Evolutionary conservation across 2,329 filamentous ascomycete species (phyloP), one percentile per base, ranked within the genome.

Genomic region (Calonectria hongkongensis): DNA sequence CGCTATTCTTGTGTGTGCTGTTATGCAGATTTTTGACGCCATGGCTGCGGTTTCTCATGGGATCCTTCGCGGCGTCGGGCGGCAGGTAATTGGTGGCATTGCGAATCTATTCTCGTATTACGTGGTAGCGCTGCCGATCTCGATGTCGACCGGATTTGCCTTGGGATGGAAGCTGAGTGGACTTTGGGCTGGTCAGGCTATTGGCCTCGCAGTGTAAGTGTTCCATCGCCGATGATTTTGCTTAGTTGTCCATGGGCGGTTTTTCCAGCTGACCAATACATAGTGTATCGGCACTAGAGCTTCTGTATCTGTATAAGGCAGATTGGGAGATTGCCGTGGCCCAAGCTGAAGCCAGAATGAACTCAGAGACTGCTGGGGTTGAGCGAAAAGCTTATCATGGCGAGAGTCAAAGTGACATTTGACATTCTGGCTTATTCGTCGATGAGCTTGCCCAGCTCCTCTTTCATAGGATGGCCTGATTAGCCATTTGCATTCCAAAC

Each of bases 21-120:
- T 94, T 0, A 97, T 98, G 87, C 95, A 98, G 81, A 89, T 98
- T n/a, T 95, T 97, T 77, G 96, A 98, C 82, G 92, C 93, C 1
- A 82, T 97, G 18, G 92, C 94, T 0, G 90, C 93, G 2, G 92
- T 92, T 48, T 95, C 94, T 63, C 95, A 96, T 79, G 96, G 95
- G 30, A 88, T 98, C 33, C 88, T 98, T 18, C 90, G 96, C 30
- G 96, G 95, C 7, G 89, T 98, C 10, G 96, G 96, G 0, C 90
- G 93, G 50, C 96, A 98, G 83, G 92, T 94, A 71, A 91, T 98
- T 69, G 96, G 96, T 15, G 95, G 95, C 0, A 98, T 96, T 79
- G 92, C 95, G 4, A 96, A 96, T 78, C 84, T 98, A 2, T 90
- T 94, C 64, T 93, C 92, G n/a, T 98, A 98, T 85, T 98, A 98